Evolutionary conservation across 2,329 filamentous ascomycete genomes (phyloP), one percentile per base, ranked within the genome.

Genomic region (Beauveria caledonica): DNA sequence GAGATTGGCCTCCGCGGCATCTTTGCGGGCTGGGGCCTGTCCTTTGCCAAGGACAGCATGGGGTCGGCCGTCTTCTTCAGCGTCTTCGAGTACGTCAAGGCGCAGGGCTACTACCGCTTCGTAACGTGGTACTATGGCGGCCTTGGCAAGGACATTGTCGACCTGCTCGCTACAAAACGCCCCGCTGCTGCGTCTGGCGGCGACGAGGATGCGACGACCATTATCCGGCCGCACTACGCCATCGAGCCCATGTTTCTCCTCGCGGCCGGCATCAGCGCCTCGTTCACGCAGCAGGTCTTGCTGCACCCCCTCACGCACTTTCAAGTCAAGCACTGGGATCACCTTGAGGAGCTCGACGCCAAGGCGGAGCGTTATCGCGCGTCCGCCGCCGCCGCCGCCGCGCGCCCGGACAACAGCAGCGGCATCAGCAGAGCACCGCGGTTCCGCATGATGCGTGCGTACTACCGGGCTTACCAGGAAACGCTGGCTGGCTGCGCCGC

Each of bases 11-110:
- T 83, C 5, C 81, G 86, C 7, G 89, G 88, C 23, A 82, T 91
- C 36, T 91, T 90, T 67, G 87, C 88, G 1, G 88, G 88, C 45
- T 92, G 85, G 82, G 78, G 82, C 0, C 72, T 92, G 2, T 86
- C 83, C 0, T 80, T 91, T 45, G 67, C 85, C 48, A 90, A 90
- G 66, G 88, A 91, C 67, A 83, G 84, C 29, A 71, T 89, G 6
- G 88, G 88, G 13, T 84, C 82, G 58, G 88, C 85, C 40, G 72
- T 89, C 19, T 90, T 90, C 78, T 92, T 92, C 72, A 83, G 82
- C 66, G 83, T 82, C 0, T 92, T 92, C 64, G 89, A 92, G 73
- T 89, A 85, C 52, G 76, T 91, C 68, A 92, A 92, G 70, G 86
- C 85, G 11, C 88, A 92, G 69, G 79, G 80, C 13, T 77, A 89